A percentile compares a stretch with the other conserved stretches of the same genome.
phyloP scores from a whole-genome alignment of 306 rosid species.

The Sicyos baderoa region DNA sequence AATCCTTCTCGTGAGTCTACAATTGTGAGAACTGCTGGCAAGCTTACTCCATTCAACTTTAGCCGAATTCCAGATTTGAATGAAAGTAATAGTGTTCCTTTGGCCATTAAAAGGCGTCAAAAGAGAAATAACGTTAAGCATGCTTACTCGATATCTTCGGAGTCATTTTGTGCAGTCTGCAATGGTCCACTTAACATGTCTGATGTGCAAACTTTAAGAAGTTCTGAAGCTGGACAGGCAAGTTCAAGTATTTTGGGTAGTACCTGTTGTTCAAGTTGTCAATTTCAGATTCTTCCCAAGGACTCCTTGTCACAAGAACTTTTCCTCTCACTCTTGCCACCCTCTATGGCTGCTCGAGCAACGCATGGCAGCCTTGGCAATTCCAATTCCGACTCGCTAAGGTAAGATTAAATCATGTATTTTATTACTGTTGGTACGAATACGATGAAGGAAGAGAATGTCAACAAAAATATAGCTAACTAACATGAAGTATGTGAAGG shows the following conservation, averaged over 20 bases:
- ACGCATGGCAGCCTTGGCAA: slow-evolving; percentile 33
- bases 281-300: slow-evolving; percentile 76
- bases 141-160: slow-evolving; percentile 63
- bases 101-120: slow-evolving; percentile 75
- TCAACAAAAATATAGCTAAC: no score
- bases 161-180: slow-evolving; percentile 70
- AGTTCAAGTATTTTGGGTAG: slow-evolving; percentile 30
- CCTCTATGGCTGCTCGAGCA: slow-evolving; percentile 40
- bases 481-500: no score
- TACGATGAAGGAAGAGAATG: neutral
- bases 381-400: slow-evolving; percentile 24
- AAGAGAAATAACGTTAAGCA: slow-evolving; percentile 69
- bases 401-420: slow-evolving; percentile 40
- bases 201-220: slow-evolving; percentile 41
- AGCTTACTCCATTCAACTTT: slow-evolving; percentile 86
- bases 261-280: slow-evolving; percentile 73
- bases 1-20: slow-evolving; percentile 91
- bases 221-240: slow-evolving; percentile 22
- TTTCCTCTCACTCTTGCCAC: slow-evolving; percentile 49
- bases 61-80: slow-evolving; percentile 64
- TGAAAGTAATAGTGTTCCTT: slow-evolving; percentile 54
- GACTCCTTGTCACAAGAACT: slow-evolving; percentile 38
- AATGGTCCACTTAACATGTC: slow-evolving; percentile 65
- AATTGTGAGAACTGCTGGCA: slow-evolving; percentile 87
- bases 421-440: neutral